Conservation (phyloP, 2,329 filamentous ascomycete genomes). For the Triangularia setosa region DNA sequence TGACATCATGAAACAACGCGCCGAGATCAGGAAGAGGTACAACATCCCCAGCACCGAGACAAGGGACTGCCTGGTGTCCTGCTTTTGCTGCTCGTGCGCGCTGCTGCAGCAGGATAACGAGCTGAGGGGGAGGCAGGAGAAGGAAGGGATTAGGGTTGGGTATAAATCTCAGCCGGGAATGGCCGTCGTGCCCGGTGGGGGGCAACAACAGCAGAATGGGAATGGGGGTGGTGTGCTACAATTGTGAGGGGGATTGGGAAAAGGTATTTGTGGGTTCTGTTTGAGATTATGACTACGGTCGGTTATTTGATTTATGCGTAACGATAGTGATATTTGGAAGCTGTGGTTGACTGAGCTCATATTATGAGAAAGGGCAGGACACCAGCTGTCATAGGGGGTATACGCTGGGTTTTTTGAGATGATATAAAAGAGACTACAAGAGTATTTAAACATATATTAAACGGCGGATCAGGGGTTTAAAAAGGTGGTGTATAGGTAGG, state of each 20-base stretch:
- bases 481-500: too few species aligned
- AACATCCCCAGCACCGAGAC: slow-evolving; percentile 47
- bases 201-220: background rate
- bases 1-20: slow-evolving; percentile 50
- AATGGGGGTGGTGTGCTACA: background rate
- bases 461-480: too few species aligned
- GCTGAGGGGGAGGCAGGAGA: slow-evolving; percentile 28
- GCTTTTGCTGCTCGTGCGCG: slow-evolving; percentile 54
- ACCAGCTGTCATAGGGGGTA: too few species aligned
- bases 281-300: too few species aligned
- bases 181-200: slow-evolving; percentile 8
- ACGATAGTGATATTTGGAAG: too few species aligned
- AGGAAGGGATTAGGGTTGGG: background rate
- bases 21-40: slow-evolving; percentile 50
- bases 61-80: slow-evolving; percentile 50
- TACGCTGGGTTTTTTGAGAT: too few species aligned
- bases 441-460: too few species aligned
- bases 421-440: too few species aligned
- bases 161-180: background rate
- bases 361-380: too few species aligned
- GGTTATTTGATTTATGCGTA: too few species aligned
- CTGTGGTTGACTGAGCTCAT: too few species aligned
- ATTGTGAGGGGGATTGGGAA: background rate
- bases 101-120: slow-evolving; percentile 59
- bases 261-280: too few species aligned